Base-by-base conservation (phyloP, 345 rosid species). In the Eucalyptus globulus region DNA sequence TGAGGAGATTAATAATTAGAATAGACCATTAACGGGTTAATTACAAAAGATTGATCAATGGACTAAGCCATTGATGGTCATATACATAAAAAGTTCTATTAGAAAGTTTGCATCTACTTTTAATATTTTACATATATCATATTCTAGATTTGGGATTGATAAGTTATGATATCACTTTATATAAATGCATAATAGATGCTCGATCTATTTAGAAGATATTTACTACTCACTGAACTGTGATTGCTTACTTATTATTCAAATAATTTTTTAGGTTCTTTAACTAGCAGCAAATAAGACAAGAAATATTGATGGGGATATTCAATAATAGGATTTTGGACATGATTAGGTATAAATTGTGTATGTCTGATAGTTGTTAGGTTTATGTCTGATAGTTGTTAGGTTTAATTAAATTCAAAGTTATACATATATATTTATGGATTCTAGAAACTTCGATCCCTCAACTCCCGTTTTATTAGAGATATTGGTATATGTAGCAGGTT, bases 21-120 rank as follows among this genome's bases (percentile, higher is more conserved):
- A 60, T 60, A 26, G 31, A 60, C 7, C n/a, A 60, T 60, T 11
- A 27, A 60, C 1, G 0, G 0, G 13, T 56, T 56, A 24, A 56
- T 56, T 56, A 22, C 9, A 56, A 53, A 24, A 56, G 14, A 56
- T 22, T 56, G 29, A 56, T 56, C 27, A 24, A 10, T 56, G 13
- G 3, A 56, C 2, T 56, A 6, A 1, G 62, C 62, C n/a, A 26
- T 60, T 26, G 65, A 11, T 26, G 67, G 13, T 56, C 29, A 22
- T 24, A 2, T 56, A 56, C 62, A 10, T 10, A 22, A 60, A 60
- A 26, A 26, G n/a, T 60, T 60, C 2, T 26, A 26, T 60, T 26
- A 5, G 14, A 60, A 60, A 26, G 3, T 96, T 97, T 92, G 9
- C 98, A 97, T 90, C 60, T 24, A 4, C 29, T 56, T 22, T 56